Conservation (phyloP, 441 rosid genomes). For the Erodium moschatum region DNA sequence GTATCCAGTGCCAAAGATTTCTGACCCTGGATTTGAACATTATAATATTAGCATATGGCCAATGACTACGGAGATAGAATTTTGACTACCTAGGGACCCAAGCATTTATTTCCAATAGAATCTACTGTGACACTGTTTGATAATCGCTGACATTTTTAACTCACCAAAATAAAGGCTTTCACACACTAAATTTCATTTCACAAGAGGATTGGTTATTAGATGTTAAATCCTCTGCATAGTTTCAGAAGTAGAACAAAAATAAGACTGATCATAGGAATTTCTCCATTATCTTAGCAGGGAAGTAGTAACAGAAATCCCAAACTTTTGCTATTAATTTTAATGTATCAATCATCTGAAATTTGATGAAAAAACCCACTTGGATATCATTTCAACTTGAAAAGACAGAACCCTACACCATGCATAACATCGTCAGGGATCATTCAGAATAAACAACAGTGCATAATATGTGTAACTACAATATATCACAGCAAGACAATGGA, state of each 20-base stretch:
- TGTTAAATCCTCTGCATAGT: background rate
- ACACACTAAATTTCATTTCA: too few relatives aligned
- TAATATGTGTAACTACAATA: background rate
- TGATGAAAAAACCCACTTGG: background rate
- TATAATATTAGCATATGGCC: background rate
- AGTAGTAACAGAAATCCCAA: background rate
- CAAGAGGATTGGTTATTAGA: too few relatives aligned
- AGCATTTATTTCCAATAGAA: background rate
- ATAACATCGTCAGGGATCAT: background rate
- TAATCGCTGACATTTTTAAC: too few relatives aligned
- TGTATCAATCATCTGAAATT: background rate
- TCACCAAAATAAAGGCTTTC: too few relatives aligned
- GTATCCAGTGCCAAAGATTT: constrained; percentile 92
- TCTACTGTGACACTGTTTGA: background rate
- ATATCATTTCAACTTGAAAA: background rate
- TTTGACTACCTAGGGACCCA: background rate
- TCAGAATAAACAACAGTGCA: background rate
- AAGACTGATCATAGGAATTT: background rate
- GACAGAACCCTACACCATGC: background rate
- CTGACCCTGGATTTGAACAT: constrained; percentile 59
- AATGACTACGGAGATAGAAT: background rate
- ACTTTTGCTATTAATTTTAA: background rate
- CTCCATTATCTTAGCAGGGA: background rate
- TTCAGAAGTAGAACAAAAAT: background rate
- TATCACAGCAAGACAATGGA: too few relatives aligned